Base-by-base conservation (phyloP, 2,329 filamentous ascomycete genomes). In the Aureobasidium sp. region DNA sequence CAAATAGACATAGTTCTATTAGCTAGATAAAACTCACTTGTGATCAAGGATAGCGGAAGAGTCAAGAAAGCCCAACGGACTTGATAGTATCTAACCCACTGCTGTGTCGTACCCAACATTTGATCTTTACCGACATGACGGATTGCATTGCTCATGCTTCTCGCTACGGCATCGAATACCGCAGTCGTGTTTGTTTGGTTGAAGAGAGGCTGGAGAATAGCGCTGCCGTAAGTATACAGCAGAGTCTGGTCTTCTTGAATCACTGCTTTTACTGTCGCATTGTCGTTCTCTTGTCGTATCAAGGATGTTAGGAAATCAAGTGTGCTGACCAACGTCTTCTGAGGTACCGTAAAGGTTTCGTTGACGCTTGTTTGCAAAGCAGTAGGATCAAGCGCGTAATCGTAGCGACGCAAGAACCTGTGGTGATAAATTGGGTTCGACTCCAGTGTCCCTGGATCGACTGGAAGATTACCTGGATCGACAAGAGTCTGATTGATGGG, bases 61-160 rank as follows among this genome's bases (percentile, higher is more conserved):
- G 45, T 37, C 10, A 60, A n/a, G 3, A 50, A 51, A 3, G 25
- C 45, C 58, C 58, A 60, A 11, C 58, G 47, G 10, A 60, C 37
- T n/a, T 51, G 8, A 37, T 51, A 60, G 9, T 42, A 45, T 30
- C n/a, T 42, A 11, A 50, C 34, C 58, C 47, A 51, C 8, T 60
- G 36, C 37, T 60, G 47, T 25, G 29, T 14, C 1, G 13, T 27
- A 4, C 58, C 47, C 8, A 6, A 5, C 5, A 25, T 6, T 0
- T 27, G 25, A 0, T 30, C 29, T 1, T 8, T 16, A 9, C 58
- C 58, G 1, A 50, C 1, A 3, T 7, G 36, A 6, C 58, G 58
- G 2, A 60, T 44, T 1, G 58, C 58, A n/a, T 51, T 60, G 25
- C 34, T 60, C 58, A 60, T 21, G 39, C 58, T 60, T 36, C 3